phyloP scores from a whole-genome alignment of 345 rosid genomes.

The Excoecaria cochinchinensis region DNA sequence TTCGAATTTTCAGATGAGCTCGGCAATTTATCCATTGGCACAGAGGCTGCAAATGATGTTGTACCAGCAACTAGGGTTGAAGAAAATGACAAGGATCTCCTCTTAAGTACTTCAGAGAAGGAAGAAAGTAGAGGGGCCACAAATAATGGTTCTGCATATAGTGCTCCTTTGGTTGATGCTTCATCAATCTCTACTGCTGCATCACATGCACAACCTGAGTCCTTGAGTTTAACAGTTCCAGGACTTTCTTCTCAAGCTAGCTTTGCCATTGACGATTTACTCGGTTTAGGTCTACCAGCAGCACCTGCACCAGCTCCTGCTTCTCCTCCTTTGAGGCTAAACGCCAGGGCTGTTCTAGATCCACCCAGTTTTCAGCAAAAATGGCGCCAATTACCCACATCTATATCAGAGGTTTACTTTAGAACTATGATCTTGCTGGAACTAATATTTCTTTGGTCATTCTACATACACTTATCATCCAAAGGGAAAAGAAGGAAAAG shows the following conservation, averaged over 20 bases:
- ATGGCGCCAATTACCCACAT: slow-evolving; percentile 82
- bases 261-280: slow-evolving; percentile 78
- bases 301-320: slow-evolving; percentile 41
- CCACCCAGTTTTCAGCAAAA: slow-evolving; percentile 86
- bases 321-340: slow-evolving; percentile 73
- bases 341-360: slow-evolving; percentile 70
- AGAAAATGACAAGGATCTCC: slow-evolving; percentile 89
- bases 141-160: slow-evolving; percentile 60
- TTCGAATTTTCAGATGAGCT: slow-evolving; percentile 87
- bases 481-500: background rate
- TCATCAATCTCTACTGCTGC: slow-evolving; percentile 39
- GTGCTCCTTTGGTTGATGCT: slow-evolving; percentile 60
- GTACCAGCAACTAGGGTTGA: slow-evolving; percentile 68
- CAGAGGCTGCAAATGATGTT: slow-evolving; percentile 54
- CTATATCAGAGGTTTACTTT: slow-evolving; percentile 62
- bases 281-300: slow-evolving; percentile 65
- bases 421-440: background rate
- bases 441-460: background rate
- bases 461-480: background rate
- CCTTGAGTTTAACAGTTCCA: slow-evolving; percentile 41
- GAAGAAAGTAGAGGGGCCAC: slow-evolving; percentile 61
- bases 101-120: slow-evolving; percentile 71
- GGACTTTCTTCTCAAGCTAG: slow-evolving; percentile 45
- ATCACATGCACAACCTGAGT: slow-evolving; percentile 50
- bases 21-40: slow-evolving; percentile 60